Base-by-base conservation (phyloP, 768 basidiomycete genomes). In the Mycena sanguinolenta region DNA sequence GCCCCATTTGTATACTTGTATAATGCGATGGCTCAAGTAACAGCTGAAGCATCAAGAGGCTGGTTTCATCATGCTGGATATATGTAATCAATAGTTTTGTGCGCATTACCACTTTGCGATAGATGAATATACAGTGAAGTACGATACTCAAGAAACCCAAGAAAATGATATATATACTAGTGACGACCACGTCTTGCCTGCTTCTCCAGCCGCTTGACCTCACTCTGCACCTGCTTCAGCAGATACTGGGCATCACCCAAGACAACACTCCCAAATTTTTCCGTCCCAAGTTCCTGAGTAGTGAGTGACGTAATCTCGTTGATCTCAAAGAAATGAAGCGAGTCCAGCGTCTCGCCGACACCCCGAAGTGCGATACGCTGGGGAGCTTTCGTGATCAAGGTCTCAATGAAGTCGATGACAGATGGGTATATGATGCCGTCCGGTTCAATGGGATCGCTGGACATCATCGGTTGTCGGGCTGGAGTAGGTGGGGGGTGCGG, bases 41-140 rank as follows among this genome's bases (percentile, higher is more conserved):
- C 65, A 16, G 65, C 55, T 8, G 63, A 65, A n/a, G 54, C 64
- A 14, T 57, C 55, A 21, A 25, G 21, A 28, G 55, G 64, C 14
- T 67, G 65, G 65, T 71, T 71, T 44, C 58, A 60, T 52, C 58
- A 71, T 34, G 27, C 70, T 25, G 69, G 69, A 17, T 71, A 71
- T 44, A 19, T 38, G 36, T 44, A 44, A 17, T 17, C 42, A 44
- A 44, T 13, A 13, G 19, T 44, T 44, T 9, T 44, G 42, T 44
- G 42, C 42, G 42, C 42, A 44, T 44, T 44, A 44, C 42, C 9
- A 44, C 42, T 44, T 44, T 44, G 42, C 42, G 42, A 44, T 44
- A 44, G 42, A 44, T 17, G 19, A 44, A 44, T 44, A 44, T 44
- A 44, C 42, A 19, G 42, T 44, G 42, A 9, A 44, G 42, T 44